Evolutionary conservation across 1,284 basidiomycete species (phyloP), one percentile per base, ranked within the genome.

Genomic region (Apiotrichum akiyoshidainum): DNA sequence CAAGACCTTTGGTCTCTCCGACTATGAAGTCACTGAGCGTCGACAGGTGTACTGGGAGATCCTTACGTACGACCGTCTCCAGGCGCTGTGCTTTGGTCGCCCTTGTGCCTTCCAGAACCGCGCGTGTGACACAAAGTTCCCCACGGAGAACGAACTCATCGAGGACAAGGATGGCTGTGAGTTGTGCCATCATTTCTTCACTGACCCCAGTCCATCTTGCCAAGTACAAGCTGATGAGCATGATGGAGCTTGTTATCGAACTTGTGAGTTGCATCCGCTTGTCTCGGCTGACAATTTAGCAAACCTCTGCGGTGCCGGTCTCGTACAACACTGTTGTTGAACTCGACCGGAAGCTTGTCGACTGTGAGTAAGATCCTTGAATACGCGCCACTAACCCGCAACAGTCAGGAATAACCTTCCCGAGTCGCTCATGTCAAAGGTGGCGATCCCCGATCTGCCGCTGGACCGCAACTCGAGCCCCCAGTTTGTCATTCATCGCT

Each of bases 1-100:
- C 14, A 56, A 67, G 14, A 54, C 61, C 1, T 78, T 75, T 44
- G 75, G 58, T 13, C 61, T 78, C 9, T 74, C 75, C 0, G 58
- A 63, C 8, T 68, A 71, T 48, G 77, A 78, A 49, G 61, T 73
- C 2, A 70, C 72, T 39, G 74, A 76, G 47, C 61, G 77, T 13
- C 64, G 77, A 11, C 68, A 72, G 53, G 71, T 77, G 8, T 77
- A 72, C 67, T 78, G 75, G 75, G 77, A 78, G 63, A 57, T 77
- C 22, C 65, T 77, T 33, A 71, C 73, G 5, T 73, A 76, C 44
- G 75, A 76, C 54, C 67, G 77, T 22, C 63, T 78, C 7, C 75
- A 77, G 65, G 67, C 74, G 10, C 61, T 76, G 48, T 77, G 74
- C 54, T 77, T 77, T 49, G 75, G 70, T n/a, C 67, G 75, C 5